phyloP scores from a whole-genome alignment of 495 filamentous ascomycete genomes.

The Daldinia grandis region DNA sequence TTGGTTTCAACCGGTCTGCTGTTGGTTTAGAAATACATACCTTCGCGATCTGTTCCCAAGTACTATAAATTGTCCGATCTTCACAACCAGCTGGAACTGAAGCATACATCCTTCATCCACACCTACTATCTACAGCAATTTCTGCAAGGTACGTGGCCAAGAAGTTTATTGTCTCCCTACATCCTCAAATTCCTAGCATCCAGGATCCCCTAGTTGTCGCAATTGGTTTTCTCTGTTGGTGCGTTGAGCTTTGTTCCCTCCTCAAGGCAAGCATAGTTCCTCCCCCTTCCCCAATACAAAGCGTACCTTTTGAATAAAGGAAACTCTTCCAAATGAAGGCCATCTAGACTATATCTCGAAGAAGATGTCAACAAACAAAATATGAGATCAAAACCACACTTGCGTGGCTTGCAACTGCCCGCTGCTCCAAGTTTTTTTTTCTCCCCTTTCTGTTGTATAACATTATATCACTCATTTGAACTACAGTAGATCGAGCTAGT shows the following conservation, averaged over 20 bases:
- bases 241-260: neutral
- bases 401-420: neutral
- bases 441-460: neutral
- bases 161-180: slow-evolving; percentile 7
- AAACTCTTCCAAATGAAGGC: neutral
- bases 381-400: slow-evolving; percentile 17
- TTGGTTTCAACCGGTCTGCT: neutral
- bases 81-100: slow-evolving; percentile 52
- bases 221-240: neutral
- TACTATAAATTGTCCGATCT: slow-evolving; percentile 25
- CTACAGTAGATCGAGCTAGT: slow-evolving; percentile 2
- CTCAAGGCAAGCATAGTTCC: slow-evolving; percentile 7
- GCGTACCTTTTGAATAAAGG: slow-evolving; percentile 20
- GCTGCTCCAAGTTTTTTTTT: neutral
- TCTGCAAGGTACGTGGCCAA: slow-evolving; percentile 20
- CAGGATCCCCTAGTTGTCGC: neutral
- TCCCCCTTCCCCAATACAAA: slow-evolving; percentile 24
- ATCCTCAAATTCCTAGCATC: neutral
- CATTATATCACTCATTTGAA: slow-evolving; percentile 28
- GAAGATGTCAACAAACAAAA: slow-evolving; percentile 3
- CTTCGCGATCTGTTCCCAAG: slow-evolving; percentile 13
- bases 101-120: slow-evolving; percentile 5
- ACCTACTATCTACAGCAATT: neutral
- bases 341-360: neutral
- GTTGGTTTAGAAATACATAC: slow-evolving; percentile 24